Base-by-base conservation (phyloP, 2,329 filamentous ascomycete genomes). In the Orbilia blumenaviensis region DNA sequence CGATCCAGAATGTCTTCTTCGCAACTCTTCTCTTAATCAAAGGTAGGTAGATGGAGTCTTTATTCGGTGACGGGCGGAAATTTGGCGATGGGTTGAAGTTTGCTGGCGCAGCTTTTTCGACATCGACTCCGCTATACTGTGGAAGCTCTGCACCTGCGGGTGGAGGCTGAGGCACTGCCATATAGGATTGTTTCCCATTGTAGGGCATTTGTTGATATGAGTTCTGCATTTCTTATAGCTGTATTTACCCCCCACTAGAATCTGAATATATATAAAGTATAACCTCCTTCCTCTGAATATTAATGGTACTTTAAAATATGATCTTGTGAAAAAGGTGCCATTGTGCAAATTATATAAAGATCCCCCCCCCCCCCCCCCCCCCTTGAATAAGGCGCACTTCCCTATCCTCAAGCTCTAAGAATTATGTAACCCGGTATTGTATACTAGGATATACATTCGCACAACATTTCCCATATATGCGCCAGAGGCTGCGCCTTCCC, bases 151-250 rank as follows among this genome's bases (percentile, higher is more conserved):
- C 1, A 18, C 56, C 41, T 9, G 27, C 8, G 8, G 32, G 12
- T 6, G 46, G 16, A 18, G 34, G 12, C 10, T 42, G 38, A 14
- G 68, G 62, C 14, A 66, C 32, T 25, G 62, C 69, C 52, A 46
- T 54, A 18, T 61, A 66, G 41, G 41, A 18, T 29, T 52, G 21
- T 1, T 41, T 62, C 52, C 61, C 54, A 18, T 44, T 34, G 34
- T 62, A 74, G n/a, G 41, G 44, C 14, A 16, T 29, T 58, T 72
- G 46, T 41, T 58, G 58, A 29, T 64, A 72, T 9, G 67, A 72
- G 27, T 72, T 71, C 23, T 72, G 67, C 58, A 72, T 58, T 34
- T 62, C 54, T 1, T 44, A n/a, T n/a, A n/a, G n/a, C n/a, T 32
- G 16, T 21, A 21, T 46, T 1, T 25, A 2, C 6, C 14, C 7